Base-by-base conservation (phyloP, 164 flowering plant genomes). In the Brasenia schreberi region DNA sequence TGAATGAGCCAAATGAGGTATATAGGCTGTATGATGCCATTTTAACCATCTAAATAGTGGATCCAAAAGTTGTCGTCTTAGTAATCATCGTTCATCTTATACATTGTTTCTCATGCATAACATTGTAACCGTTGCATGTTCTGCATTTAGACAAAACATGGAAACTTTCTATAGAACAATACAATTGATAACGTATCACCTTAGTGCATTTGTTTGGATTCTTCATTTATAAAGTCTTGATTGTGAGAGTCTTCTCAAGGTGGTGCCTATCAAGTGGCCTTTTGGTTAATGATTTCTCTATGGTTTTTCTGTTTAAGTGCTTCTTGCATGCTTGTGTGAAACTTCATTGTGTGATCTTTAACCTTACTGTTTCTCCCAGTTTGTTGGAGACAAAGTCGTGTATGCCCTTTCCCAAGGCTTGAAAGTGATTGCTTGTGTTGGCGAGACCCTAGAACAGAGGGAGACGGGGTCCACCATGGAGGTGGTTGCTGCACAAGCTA, bases 351-450 rank as follows among this genome's bases (percentile, higher is more conserved):
- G 12, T 49, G 10, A 49, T 49, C 12, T 49, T 9, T 49, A 9
- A 49, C 16, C 7, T 49, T 49, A 14, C 56, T 0, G 56, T 12
- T 45, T 49, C 33, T 64, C 73, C 65, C 81, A 90, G 97, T 87
- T 88, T 76, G 89, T 90, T 72, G 95, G 81, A 69, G 95, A 90
- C 49, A 90, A 88, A 72, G 90, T 85, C 68, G 87, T 88, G 23
- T 90, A 88, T 79, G 95, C 97, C 14, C 90, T 88, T 70, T 73
- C 87, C 65, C 78, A 77, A 81, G 94, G 94, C 62, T 62, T 90
- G 76, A 85, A 86, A 73, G 96, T 90, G 67, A 85, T 88, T 64
- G 97, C 90, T 43, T 90, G 97, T 74, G 77, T 90, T 66, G 97
- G 97, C 17, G 92, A 87, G 80, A 85, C 90, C 67, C 89, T 90